These are phyloP conservation scores for Antonospora locustae DNA, from an alignment of 371 early-diverging fungal genomes.

Conservation along the genomic window DNA sequence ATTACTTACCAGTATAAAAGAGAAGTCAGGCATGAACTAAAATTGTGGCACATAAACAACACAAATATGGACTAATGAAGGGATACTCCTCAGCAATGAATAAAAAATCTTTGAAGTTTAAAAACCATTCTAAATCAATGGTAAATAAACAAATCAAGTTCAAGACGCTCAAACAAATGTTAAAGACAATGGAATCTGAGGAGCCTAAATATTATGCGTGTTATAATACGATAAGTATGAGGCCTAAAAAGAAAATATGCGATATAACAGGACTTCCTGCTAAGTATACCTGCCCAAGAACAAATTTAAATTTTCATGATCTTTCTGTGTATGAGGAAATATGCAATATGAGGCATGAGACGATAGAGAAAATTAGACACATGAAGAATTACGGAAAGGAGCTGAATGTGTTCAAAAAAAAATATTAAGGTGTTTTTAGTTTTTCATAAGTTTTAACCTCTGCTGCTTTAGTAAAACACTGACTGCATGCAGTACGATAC, in stretches of 20 bases:
- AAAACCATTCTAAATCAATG: background rate
- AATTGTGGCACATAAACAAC: too few relatives aligned
- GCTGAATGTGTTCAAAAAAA: background rate
- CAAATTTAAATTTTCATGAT: constrained; percentile 45
- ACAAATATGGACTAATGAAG: too few relatives aligned
- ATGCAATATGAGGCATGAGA: constrained; percentile 16
- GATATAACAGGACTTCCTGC: constrained; percentile 53
- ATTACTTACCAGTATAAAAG: too few relatives aligned
- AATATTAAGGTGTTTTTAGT: too few relatives aligned
- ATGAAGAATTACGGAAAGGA: constrained; percentile 10
- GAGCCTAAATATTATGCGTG: constrained; percentile 30
- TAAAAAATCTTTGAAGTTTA: too few relatives aligned
- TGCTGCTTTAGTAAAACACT: too few relatives aligned
- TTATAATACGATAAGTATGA: constrained; percentile 25
- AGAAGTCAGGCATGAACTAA: too few relatives aligned
- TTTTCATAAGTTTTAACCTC: too few relatives aligned
- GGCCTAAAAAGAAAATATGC: constrained; percentile 45
- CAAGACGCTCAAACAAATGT: constrained; percentile 39
- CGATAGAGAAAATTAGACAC: constrained; percentile 6
- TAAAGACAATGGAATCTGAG: constrained; percentile 11
- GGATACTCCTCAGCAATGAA: too few relatives aligned
- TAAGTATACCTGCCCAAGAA: constrained; percentile 48
- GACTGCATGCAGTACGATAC: too few relatives aligned
- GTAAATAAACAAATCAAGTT: constrained; percentile 23
- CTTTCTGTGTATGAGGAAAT: constrained; percentile 47